Percentiles rank a stretch among this genome's conserved stretches.
Evolutionary conservation across 192 early-diverging fungal genomes (phyloP).

Genomic region (Dissophora globulifera): DNA sequence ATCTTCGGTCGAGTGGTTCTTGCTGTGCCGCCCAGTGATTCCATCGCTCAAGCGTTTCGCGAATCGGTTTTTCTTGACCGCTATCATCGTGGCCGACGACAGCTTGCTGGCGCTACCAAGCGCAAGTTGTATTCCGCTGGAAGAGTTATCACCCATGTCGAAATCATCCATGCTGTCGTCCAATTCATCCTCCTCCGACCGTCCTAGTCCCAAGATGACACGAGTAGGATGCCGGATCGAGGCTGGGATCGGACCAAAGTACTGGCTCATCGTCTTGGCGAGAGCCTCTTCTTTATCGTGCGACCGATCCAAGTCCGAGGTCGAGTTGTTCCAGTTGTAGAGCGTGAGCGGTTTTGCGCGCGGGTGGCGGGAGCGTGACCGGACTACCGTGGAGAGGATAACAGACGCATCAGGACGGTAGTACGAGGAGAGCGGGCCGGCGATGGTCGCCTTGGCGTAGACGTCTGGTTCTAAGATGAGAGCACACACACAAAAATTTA

Average conservation of each 20-base stretch:
- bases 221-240: constrained; percentile 25
- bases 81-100: neutral
- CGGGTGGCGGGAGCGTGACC: constrained; percentile 31
- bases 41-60: constrained; percentile 16
- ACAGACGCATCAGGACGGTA: constrained; percentile 25
- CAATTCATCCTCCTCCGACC: constrained; percentile 8
- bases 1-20: constrained; percentile 6
- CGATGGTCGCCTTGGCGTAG: constrained; percentile 33
- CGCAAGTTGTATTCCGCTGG: no score
- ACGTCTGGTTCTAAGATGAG: constrained; percentile 36
- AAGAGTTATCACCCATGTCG: neutral
- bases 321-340: constrained; percentile 54
- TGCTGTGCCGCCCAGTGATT: neutral
- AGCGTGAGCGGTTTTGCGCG: constrained; percentile 22
- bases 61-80: constrained; percentile 2
- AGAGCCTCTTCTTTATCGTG: constrained; percentile 46
- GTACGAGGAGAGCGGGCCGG: constrained; percentile 13
- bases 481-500: no score
- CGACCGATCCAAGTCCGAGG: constrained; percentile 36
- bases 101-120: constrained; percentile 16
- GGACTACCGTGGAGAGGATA: constrained; percentile 25
- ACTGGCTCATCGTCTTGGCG: constrained; percentile 42
- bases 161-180: constrained; percentile 17
- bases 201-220: constrained; percentile 32
- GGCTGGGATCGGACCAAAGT: constrained; percentile 44